These are phyloP conservation scores for Laetiporus sulphureus DNA, from an alignment of 1,284 basidiomycete genomes.

Conservation along the genomic window DNA sequence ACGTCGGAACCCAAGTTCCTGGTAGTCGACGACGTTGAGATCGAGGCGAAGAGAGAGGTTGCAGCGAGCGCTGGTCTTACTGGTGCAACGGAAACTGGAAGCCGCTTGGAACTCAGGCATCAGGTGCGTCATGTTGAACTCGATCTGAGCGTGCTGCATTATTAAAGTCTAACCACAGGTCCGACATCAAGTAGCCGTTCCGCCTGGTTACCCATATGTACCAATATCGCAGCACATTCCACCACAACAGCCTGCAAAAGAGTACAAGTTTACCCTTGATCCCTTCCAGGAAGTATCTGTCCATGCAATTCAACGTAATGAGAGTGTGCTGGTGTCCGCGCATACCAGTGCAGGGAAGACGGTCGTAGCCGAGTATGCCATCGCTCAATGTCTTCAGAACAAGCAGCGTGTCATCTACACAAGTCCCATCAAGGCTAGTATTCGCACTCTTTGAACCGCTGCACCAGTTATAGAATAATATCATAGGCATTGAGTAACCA, in stretches of 20 bases:
- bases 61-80: constrained; percentile 79
- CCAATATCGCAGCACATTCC: constrained; percentile 93
- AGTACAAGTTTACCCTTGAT: constrained; percentile 96
- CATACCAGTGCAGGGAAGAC: constrained; percentile 99
- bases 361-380: constrained; percentile 98
- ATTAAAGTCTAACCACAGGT: constrained; percentile 44
- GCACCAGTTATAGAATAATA: constrained; percentile 9
- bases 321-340: constrained; percentile 97
- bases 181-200: constrained; percentile 92
- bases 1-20: constrained; percentile 57
- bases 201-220: constrained; percentile 86
- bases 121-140: constrained; percentile 43
- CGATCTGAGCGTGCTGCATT: neutral
- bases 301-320: constrained; percentile 92
- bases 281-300: constrained; percentile 97
- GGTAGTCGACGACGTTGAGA: constrained; percentile 86
- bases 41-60: constrained; percentile 83
- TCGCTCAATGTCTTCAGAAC: constrained; percentile 89
- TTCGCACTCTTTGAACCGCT: constrained; percentile 12
- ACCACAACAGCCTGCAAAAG: constrained; percentile 83
- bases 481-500: constrained; percentile 88
- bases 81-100: constrained; percentile 58
- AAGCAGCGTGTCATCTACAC: constrained; percentile 99
- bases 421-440: constrained; percentile 93
- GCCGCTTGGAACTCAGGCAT: constrained; percentile 70